Percentiles rank a stretch among this genome's conserved stretches.
phyloP scores from a whole-genome alignment of 192 early-diverging fungal species.

The Spizellomyces punctatus region DNA sequence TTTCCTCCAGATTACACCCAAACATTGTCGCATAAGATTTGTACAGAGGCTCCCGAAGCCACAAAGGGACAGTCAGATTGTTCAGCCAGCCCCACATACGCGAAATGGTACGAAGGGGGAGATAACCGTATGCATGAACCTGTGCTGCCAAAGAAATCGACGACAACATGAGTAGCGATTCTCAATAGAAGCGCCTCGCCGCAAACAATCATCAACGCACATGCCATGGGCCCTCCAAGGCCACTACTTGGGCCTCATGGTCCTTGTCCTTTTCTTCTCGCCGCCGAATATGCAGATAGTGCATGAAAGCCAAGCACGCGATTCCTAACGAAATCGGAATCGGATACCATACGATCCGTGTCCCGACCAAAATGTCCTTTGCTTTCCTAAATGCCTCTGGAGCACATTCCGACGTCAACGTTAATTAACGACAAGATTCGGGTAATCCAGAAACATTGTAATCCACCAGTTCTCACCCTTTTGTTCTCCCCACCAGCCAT shows the following conservation, averaged over 20 bases:
- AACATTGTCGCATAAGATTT: slow-evolving; percentile 81
- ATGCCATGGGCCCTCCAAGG: slow-evolving; percentile 85
- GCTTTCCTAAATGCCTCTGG: slow-evolving; percentile 13
- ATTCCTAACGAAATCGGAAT: slow-evolving; percentile 61
- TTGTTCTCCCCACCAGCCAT: no score
- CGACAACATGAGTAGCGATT: no score
- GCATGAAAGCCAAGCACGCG: slow-evolving; percentile 69
- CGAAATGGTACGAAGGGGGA: slow-evolving; percentile 90
- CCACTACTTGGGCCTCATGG: slow-evolving; percentile 37
- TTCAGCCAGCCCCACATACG: slow-evolving; percentile 91
- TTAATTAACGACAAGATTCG: no score
- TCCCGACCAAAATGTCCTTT: slow-evolving; percentile 8
- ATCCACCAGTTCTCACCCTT: no score
- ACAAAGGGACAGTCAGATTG: slow-evolving; percentile 75
- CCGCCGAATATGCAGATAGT: slow-evolving; percentile 53
- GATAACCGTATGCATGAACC: slow-evolving; percentile 81
- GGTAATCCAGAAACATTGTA: no score
- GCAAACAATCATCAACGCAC: slow-evolving; percentile 32
- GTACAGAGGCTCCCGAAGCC: slow-evolving; percentile 76
- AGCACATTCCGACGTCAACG: neutral
- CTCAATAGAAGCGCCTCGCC: no score
- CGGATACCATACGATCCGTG: slow-evolving; percentile 34
- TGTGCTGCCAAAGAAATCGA: slow-evolving; percentile 22
- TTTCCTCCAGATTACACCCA: slow-evolving; percentile 92
- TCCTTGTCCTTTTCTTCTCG: slow-evolving; percentile 38